These are phyloP conservation scores for Purpureocillium takamizusanense DNA, from an alignment of 2,329 filamentous ascomycete genomes.

Conservation along the genomic window DNA sequence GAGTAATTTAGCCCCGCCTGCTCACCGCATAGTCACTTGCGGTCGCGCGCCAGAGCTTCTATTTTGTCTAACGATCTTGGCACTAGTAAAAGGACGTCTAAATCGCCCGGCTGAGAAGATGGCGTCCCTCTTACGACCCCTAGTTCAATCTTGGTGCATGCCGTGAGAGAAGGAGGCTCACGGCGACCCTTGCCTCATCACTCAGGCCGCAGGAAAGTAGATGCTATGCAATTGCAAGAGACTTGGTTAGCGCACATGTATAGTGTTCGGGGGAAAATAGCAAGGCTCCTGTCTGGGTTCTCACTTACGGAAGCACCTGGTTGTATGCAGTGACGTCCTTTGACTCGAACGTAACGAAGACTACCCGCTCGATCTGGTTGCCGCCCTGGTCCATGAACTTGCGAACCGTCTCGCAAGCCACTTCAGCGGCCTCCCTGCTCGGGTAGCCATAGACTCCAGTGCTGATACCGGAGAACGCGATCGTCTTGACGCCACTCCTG, in stretches of 20 bases:
- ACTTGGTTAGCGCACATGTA: too few species aligned
- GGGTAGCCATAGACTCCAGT: conserved; percentile 91
- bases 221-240: too few species aligned
- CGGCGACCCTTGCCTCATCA: too few species aligned
- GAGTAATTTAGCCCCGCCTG: neutral
- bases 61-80: too few species aligned
- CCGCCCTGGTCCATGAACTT: conserved; percentile 40
- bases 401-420: conserved; percentile 54
- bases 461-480: conserved; percentile 80
- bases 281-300: too few species aligned
- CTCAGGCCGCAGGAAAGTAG: neutral
- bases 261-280: neutral
- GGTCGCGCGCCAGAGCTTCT: too few species aligned
- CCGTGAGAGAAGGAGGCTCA: too few species aligned
- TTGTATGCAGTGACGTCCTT: conserved; percentile 74
- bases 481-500: conserved; percentile 52
- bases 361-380: conserved; percentile 55
- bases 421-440: conserved; percentile 58
- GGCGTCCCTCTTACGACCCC: too few species aligned
- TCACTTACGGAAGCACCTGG: conserved; percentile 58
- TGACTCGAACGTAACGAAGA: conserved; percentile 76
- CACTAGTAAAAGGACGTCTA: too few species aligned
- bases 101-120: too few species aligned
- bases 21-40: too few species aligned
- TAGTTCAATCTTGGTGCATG: too few species aligned